phyloP scores from a whole-genome alignment of 345 rosid species.

The Rhodamnia argentea region DNA sequence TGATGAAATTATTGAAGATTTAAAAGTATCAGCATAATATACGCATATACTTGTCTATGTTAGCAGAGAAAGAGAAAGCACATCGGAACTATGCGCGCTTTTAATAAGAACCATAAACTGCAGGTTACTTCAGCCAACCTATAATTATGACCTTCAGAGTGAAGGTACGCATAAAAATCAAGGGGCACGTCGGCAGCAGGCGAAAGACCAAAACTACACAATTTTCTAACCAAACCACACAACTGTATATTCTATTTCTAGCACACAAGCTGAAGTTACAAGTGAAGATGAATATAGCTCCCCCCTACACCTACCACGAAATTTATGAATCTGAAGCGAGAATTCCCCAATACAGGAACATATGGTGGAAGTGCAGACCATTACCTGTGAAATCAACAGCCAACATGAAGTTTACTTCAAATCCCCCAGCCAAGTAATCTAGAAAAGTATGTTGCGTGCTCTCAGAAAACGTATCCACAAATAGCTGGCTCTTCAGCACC shows the following conservation, averaged over 20 bases:
- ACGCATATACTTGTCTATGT: not conserved
- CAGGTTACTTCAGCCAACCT: not conserved
- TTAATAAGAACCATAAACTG: not conserved
- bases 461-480: constrained; percentile 62
- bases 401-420: constrained; percentile 87
- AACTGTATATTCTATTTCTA: not conserved
- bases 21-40: not conserved
- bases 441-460: constrained; percentile 61
- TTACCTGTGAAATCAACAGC: constrained; percentile 95
- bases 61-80: not conserved
- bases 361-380: not conserved
- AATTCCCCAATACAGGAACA: not conserved
- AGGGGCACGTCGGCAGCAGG: not conserved
- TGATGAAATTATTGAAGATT: not conserved
- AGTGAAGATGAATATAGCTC: not conserved
- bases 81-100: not conserved
- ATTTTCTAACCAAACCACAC: not conserved
- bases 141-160: not conserved
- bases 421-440: constrained; percentile 79
- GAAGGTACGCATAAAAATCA: not conserved
- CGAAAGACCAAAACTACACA: not conserved
- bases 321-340: not conserved
- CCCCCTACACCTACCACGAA: not conserved
- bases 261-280: not conserved
- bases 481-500: constrained; percentile 64